These are phyloP conservation scores for Ramaria rubella DNA, from an alignment of 768 basidiomycete species.

Conservation along the genomic window DNA sequence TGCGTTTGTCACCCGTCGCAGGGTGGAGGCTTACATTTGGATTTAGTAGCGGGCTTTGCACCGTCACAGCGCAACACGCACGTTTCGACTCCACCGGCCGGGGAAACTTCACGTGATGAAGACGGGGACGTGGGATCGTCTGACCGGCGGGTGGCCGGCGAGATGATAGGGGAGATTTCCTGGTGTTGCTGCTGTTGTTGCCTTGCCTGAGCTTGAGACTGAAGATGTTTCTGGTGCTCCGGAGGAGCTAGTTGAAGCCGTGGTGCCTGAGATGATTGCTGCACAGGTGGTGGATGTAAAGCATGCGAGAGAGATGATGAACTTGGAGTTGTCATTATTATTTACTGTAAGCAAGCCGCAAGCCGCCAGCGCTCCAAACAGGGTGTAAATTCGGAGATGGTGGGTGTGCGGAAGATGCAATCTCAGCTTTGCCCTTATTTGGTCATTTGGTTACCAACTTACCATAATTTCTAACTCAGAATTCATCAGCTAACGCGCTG, in stretches of 20 bases:
- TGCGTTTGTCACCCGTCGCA: not conserved
- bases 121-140: slow-evolving; percentile 1
- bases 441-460: not conserved
- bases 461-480: no score
- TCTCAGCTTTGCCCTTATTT: not conserved
- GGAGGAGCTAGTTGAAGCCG: slow-evolving; percentile 9
- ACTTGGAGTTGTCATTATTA: slow-evolving; percentile 3
- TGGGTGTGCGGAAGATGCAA: not conserved
- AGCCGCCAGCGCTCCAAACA: slow-evolving; percentile 1
- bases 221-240: slow-evolving; percentile 8
- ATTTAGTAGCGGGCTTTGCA: not conserved
- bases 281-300: not conserved
- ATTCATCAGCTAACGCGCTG: not conserved
- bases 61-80: not conserved
- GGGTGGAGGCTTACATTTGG: not conserved
- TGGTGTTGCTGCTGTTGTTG: not conserved
- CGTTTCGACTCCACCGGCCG: slow-evolving; percentile 2
- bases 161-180: not conserved
- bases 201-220: not conserved
- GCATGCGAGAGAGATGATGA: slow-evolving; percentile 3
- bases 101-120: slow-evolving; percentile 7
- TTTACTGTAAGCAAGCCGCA: no score
- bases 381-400: not conserved
- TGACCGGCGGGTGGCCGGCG: not conserved
- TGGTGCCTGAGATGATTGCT: not conserved